phyloP scores from a whole-genome alignment of 192 early-diverging fungal species.

The Cladochytrium replicatum region DNA sequence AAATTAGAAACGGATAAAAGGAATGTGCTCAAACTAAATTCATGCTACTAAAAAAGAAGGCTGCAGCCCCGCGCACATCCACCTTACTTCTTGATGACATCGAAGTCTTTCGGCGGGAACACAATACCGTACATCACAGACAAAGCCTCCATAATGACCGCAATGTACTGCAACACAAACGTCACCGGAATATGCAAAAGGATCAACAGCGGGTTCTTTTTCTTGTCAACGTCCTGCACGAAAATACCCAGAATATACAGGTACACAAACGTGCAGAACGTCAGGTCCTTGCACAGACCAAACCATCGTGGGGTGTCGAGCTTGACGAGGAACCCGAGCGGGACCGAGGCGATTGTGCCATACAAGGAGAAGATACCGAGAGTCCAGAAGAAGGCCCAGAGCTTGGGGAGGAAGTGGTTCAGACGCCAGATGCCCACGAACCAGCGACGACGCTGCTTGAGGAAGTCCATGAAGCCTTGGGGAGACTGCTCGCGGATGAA shows the following conservation, averaged over 20 bases:
- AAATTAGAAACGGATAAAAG: too few relatives aligned
- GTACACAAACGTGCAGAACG: conserved; percentile 39
- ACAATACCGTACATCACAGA: conserved; percentile 46
- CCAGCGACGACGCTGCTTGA: conserved; percentile 52
- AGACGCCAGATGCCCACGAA: conserved; percentile 48
- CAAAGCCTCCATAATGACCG: conserved; percentile 26
- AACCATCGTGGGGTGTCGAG: conserved; percentile 40
- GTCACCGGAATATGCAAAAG: conserved; percentile 32
- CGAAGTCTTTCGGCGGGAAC: conserved; percentile 39
- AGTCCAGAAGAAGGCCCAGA: conserved; percentile 48
- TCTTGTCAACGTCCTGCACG: conserved; percentile 41
- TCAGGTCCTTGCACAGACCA: conserved; percentile 40
- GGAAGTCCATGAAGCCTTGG: conserved; percentile 36
- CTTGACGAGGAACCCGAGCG: conserved; percentile 28
- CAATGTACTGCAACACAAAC: conserved; percentile 36
- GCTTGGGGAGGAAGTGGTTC: conserved; percentile 36
- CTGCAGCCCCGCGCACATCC: too few relatives aligned
- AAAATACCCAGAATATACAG: conserved; percentile 43
- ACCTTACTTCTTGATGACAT: conserved; percentile 52
- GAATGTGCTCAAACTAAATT: too few relatives aligned
- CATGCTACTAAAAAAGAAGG: too few relatives aligned
- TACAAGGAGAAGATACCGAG: conserved; percentile 35
- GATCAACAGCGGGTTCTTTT: conserved; percentile 26
- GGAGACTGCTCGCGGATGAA: conserved; percentile 47
- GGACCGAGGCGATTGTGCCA: conserved; percentile 31